Conservation (phyloP, 2,329 filamentous ascomycete species). For the Diplodia scrobiculata region DNA sequence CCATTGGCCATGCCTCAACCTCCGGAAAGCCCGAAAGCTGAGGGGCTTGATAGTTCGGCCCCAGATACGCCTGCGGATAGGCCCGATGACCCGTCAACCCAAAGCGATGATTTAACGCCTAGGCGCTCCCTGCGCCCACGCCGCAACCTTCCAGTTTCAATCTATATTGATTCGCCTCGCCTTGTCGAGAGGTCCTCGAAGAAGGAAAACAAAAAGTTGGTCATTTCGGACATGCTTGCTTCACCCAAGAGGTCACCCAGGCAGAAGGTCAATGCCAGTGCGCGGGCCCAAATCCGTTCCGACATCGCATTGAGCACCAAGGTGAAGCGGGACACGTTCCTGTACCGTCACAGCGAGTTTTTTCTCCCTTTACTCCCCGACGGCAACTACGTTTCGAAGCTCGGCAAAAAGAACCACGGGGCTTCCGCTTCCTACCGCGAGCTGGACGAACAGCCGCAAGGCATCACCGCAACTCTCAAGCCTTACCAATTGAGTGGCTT, state of each 20-base stretch:
- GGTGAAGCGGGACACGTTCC: slow-evolving; percentile 50
- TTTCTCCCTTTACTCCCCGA: slow-evolving; percentile 53
- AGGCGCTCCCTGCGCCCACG: slow-evolving; percentile 1
- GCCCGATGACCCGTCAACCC: too few species aligned
- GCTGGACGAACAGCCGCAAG: slow-evolving; percentile 49
- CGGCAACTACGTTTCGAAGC: slow-evolving; percentile 49
- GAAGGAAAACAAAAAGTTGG: slow-evolving; percentile 34
- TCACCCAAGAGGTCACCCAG: not conserved
- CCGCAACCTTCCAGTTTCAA: too few species aligned
- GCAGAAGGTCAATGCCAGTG: slow-evolving; percentile 40
- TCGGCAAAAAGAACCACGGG: slow-evolving; percentile 35
- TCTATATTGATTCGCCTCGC: not conserved
- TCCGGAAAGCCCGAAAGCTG: not conserved
- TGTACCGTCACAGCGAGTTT: slow-evolving; percentile 49
- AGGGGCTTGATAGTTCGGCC: not conserved
- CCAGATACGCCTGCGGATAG: too few species aligned
- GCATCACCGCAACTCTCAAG: slow-evolving; percentile 66
- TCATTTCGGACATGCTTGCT: slow-evolving; percentile 39
- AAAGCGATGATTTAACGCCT: not conserved
- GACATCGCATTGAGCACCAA: slow-evolving; percentile 49
- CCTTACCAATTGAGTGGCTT: slow-evolving; percentile 97
- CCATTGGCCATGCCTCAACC: not conserved
- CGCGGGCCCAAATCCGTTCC: slow-evolving; percentile 46
- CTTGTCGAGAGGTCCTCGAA: not conserved
- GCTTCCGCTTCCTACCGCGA: slow-evolving; percentile 46